Base-by-base conservation (phyloP, 2,329 filamentous ascomycete genomes). In the Boeremia exigua region DNA sequence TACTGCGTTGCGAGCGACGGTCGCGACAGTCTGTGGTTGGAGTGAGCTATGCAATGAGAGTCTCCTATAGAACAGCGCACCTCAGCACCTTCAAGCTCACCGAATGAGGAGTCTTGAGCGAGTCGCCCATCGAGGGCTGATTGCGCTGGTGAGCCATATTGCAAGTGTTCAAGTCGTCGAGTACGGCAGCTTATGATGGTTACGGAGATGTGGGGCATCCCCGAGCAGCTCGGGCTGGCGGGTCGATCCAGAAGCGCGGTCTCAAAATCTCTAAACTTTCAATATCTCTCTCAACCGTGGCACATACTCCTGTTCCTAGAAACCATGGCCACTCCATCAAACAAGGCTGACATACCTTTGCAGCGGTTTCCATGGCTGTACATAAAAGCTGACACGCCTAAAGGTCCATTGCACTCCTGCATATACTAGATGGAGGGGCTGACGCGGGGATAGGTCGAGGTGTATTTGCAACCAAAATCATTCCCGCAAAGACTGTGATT, bases 51-150 rank as follows among this genome's bases (percentile, higher is more conserved):
- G 17, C 7, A 29, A 8, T 33, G 84, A 54, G 90, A 93, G 8
- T 5, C 11, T 8, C 23, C 3, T 4, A 1, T 6, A 8, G n/a
- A 19, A 47, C 29, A 88, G 39, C 88, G 81, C 90, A 96, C 52
- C 97, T 81, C 49, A 98, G 79, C 14, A 89, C 87, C 77, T 96
- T 95, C 43, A 98, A 80, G 59, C 96, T 93, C 60, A 91, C 82
- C 14, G 88, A 86, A 75, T 98, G 95, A 0, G 94, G 91, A 5
- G 72, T 72, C 57, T 75, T 76, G 39, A 76, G 59, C 40, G 69
- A 69, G 25, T 78, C 74, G 11, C 73, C 73, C 57, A 69, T 67
- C 7, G 75, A 76, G 10, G 53, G 47, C 44, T 73, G 71, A 17
- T 70, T 69, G 44, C 76, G 73, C 48, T 75, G 71, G 58, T 77